Percentiles rank a stretch among this genome's conserved stretches.
Evolutionary conservation across 352 stramenopile genomes (phyloP).

Genomic region (Phytopythium oedochilum): DNA sequence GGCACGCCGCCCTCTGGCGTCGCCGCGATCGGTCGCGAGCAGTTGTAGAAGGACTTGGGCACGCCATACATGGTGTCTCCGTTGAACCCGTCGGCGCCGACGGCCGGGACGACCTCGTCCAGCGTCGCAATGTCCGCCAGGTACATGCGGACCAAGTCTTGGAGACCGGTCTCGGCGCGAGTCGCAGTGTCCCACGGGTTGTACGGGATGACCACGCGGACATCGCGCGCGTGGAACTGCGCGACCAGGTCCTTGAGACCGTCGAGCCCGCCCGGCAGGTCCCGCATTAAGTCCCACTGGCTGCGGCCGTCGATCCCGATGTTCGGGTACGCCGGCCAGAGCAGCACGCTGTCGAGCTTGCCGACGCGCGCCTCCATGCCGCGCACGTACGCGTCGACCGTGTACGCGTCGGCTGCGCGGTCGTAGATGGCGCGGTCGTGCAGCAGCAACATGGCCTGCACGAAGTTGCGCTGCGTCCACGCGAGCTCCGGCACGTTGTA

Average conservation of each 20-base stretch:
- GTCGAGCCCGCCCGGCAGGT: constrained; percentile 48
- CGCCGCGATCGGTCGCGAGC: constrained; percentile 44
- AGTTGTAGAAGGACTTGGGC: constrained; percentile 78
- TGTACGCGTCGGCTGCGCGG: constrained; percentile 51
- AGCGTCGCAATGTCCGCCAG: constrained; percentile 60
- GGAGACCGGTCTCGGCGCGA: constrained; percentile 39
- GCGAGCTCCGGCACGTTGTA: constrained; percentile 60
- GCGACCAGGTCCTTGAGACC: constrained; percentile 39
- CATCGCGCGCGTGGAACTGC: constrained; percentile 51
- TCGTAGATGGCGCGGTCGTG: constrained; percentile 76
- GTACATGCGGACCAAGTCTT: constrained; percentile 67
- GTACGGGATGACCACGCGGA: constrained; percentile 79
- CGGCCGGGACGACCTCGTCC: constrained; percentile 24
- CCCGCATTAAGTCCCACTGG: constrained; percentile 66
- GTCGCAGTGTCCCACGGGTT: constrained; percentile 83
- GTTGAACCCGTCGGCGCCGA: constrained; percentile 77
- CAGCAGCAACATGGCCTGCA: constrained; percentile 76
- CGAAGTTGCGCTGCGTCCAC: constrained; percentile 78
- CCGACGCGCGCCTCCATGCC: constrained; percentile 49
- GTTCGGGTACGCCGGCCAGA: constrained; percentile 83
- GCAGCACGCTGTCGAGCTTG: constrained; percentile 70
- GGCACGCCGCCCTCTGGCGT: constrained; percentile 65
- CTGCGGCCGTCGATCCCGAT: constrained; percentile 82
- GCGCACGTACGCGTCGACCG: constrained; percentile 63
- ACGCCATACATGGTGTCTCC: constrained; percentile 89